Conservation (phyloP, 2,329 filamentous ascomycete species). For the Botryosphaeria dothidea region DNA sequence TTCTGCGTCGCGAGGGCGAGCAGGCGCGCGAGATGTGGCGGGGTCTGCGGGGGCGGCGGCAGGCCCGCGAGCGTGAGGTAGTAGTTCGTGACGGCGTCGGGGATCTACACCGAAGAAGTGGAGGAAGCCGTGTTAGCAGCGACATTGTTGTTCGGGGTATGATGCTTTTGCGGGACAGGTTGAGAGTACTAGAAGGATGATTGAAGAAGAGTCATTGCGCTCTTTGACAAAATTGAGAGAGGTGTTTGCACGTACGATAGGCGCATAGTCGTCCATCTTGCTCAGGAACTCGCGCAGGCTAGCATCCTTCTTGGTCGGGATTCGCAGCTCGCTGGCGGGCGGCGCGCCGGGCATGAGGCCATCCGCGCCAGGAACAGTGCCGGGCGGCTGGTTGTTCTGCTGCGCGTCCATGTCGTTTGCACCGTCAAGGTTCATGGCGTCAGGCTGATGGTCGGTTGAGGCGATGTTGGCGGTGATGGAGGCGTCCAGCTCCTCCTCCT, state of each 20-base stretch:
- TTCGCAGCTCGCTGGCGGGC: conserved; percentile 56
- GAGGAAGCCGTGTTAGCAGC: conserved; percentile 4
- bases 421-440: conserved; percentile 44
- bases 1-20: conserved; percentile 98
- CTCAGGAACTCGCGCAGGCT: conserved; percentile 88
- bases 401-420: conserved; percentile 36
- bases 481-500: conserved; percentile 41
- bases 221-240: background rate
- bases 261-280: conserved; percentile 98
- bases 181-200: too few relatives aligned
- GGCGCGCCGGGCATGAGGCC: conserved; percentile 41
- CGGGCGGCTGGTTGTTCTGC: background rate
- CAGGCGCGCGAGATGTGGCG: conserved; percentile 85
- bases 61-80: conserved; percentile 96
- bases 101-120: conserved; percentile 63
- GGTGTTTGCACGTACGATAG: conserved; percentile 68
- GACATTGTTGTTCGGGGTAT: conserved; percentile 5
- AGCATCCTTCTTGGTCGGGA: conserved; percentile 84
- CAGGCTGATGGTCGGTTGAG: conserved; percentile 34
- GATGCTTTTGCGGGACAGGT: background rate
- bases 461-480: conserved; percentile 44
- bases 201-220: background rate
- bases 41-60: conserved; percentile 86
- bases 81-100: conserved; percentile 95
- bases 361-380: conserved; percentile 38